Evolutionary conservation across 1,139 yeast species (phyloP), one percentile per base, ranked within the genome.

Genomic region (Meyerozyma sp.): DNA sequence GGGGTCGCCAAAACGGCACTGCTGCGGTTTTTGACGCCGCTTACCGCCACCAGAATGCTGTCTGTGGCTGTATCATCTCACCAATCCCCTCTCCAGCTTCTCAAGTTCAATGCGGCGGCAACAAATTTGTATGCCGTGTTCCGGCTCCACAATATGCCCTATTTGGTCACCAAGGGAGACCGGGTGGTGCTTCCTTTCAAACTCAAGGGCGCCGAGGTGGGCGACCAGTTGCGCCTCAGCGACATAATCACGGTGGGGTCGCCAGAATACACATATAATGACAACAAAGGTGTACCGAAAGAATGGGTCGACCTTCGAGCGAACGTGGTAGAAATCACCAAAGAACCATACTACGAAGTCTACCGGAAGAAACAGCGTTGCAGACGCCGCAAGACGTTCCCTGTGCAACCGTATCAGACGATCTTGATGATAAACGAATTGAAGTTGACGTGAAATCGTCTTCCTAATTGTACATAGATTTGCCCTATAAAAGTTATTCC

Each of bases 111-210:
- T 49, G 26, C 16, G 7, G 37, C 26, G 1, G 37, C 37, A 3
- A 11, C 37, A 11, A 18, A 77, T 49, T 66, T 93, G 37, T 93
- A 90, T 58, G 98, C 98, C 41, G 75, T 88, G 8, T 77, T 91
- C 53, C 82, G 80, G 56, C 77, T 94, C 40, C 94, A 90, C 67
- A 82, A 84, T 61, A 81, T 90, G 63, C 89, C 95, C 40, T 91
- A 88, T 57, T 70, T 93, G 49, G 95, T 94, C 20, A 90, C 98
- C 18, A 80, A 84, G 53, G 98, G 98, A 18, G 99, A 94, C 62
- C 77, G 74, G 52, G 79, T 93, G 42, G 76, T 82, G 38, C 66
- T 93, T 34, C 96, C 96, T 2, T 90, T 79, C 63, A 78, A 81
- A 51, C 62, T 93, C 70, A 83, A 81, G 55, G 77, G 79, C 44